phyloP scores from a whole-genome alignment of 2,329 filamentous ascomycete genomes.

The Fusarium stilboides region DNA sequence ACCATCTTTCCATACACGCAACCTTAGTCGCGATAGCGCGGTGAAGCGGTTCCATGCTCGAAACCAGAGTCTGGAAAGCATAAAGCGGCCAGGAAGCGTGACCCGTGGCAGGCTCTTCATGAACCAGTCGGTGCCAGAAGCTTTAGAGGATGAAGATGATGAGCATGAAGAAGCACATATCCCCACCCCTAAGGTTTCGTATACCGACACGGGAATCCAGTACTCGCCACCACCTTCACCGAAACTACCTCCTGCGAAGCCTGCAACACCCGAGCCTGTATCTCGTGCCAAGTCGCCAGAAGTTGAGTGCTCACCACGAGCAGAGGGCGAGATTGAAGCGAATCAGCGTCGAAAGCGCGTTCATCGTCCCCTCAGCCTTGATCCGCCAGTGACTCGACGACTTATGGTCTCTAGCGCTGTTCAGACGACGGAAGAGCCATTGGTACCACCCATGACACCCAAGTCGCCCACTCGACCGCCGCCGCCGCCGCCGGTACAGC shows the following conservation, averaged over 20 bases:
- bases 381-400: conserved; percentile 57
- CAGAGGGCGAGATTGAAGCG: conserved; percentile 75
- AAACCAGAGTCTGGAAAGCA: conserved; percentile 72
- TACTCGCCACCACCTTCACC: conserved; percentile 88
- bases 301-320: conserved; percentile 60
- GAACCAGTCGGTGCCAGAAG: conserved; percentile 70
- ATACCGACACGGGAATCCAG: conserved; percentile 84
- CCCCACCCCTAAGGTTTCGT: conserved; percentile 64
- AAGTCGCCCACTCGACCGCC: conserved; percentile 63
- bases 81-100: conserved; percentile 69
- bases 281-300: conserved; percentile 59
- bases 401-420: conserved; percentile 76
- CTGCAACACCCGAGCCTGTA: conserved; percentile 61
- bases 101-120: conserved; percentile 67
- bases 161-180: conserved; percentile 62
- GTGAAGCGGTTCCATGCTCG: conserved; percentile 65
- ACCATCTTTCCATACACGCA: conserved; percentile 65
- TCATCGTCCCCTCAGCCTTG: conserved; percentile 67
- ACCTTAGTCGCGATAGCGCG: conserved; percentile 71
- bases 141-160: conserved; percentile 69
- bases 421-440: conserved; percentile 73
- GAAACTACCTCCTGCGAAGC: conserved; percentile 59
- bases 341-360: conserved; percentile 82
- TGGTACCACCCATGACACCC: conserved; percentile 77
- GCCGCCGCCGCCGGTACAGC: conserved; percentile 52